Evolutionary conservation across 2,329 filamentous ascomycete species (phyloP), one percentile per base, ranked within the genome.

Genomic region (Alternaria triticina): DNA sequence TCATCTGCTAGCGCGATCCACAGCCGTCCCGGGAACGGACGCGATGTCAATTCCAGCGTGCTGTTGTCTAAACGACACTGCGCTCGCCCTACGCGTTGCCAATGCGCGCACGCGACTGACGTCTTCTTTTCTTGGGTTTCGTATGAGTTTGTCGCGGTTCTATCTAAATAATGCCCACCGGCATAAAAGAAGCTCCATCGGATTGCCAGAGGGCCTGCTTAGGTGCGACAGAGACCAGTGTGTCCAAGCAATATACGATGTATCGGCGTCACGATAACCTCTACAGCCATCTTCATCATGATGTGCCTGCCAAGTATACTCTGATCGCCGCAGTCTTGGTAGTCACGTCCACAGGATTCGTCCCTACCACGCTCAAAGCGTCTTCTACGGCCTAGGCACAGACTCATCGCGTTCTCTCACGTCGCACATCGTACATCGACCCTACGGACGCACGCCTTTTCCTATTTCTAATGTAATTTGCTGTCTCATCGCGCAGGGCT

Each of bases 381-480:
- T 54, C 30, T 54, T 54, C 33, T n/a, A 54, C n/a, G 36, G 30
- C 49, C 23, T 3, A n/a, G 20, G 28, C 49, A 52, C 28, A 50
- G 36, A 20, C 36, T 9, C 10, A 33, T 56, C 25, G 25, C 43
- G 23, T 22, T 25, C 36, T 17, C 15, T 44, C 36, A 54, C 36
- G 15, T 27, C 22, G 11, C 2, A 23, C 52, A 17, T 15, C 12
- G 33, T 9, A 56, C 17, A 27, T n/a, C 22, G 15, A 13, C 28
- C 43, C 8, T 23, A 6, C 22, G 4, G 6, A 43, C 8, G 45
- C n/a, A 40, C 22, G 13, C 54, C 44, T 22, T 22, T 52, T 2
- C 22, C n/a, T 49, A 58, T 43, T 25, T 22, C 40, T 52, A 54
- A 61, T 56, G 59, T 36, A 33, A 17, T 27, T 60, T 40, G 20